Evolutionary conservation across 108 stramenopile genomes (phyloP).

Genomic region (Pelagomonas calceolata): DNA sequence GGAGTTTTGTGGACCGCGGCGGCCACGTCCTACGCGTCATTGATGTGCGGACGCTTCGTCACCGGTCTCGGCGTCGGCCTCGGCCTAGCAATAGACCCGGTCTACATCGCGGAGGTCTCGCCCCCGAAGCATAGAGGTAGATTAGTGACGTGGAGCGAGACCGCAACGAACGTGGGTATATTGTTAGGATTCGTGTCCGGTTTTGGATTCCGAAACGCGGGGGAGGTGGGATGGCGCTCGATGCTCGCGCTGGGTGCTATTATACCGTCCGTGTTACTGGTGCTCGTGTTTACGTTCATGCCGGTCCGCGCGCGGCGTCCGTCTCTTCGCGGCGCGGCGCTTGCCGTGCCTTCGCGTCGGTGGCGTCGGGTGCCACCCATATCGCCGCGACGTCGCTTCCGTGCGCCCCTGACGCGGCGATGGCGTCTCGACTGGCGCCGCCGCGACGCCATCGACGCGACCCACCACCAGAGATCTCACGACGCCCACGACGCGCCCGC

Average conservation of each 20-base stretch:
- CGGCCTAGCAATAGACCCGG: constrained; percentile 57
- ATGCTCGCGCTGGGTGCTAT: constrained; percentile 58
- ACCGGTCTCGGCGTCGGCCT: constrained; percentile 70
- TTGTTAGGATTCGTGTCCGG: constrained; percentile 59
- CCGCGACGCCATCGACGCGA: too few relatives aligned
- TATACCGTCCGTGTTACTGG: constrained; percentile 53
- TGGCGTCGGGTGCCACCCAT: too few relatives aligned
- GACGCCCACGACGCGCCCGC: too few relatives aligned
- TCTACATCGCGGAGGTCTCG: constrained; percentile 68
- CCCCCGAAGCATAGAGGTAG: constrained; percentile 61
- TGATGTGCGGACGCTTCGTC: constrained; percentile 68
- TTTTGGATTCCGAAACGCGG: constrained; percentile 38
- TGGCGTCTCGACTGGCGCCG: too few relatives aligned
- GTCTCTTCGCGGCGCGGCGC: too few relatives aligned
- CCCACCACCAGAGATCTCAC: too few relatives aligned
- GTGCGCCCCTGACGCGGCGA: too few relatives aligned
- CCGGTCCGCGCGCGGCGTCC: too few relatives aligned
- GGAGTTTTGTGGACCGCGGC: constrained; percentile 41
- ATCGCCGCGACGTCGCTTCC: too few relatives aligned
- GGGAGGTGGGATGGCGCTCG: constrained; percentile 53
- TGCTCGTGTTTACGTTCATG: constrained; percentile 41
- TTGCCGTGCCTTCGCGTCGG: too few relatives aligned
- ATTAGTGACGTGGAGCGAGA: constrained; percentile 69
- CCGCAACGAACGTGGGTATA: constrained; percentile 61
- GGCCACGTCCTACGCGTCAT: constrained; percentile 29